Base-by-base conservation (phyloP, 805 yeast species). In the Yarrowia sp. region DNA sequence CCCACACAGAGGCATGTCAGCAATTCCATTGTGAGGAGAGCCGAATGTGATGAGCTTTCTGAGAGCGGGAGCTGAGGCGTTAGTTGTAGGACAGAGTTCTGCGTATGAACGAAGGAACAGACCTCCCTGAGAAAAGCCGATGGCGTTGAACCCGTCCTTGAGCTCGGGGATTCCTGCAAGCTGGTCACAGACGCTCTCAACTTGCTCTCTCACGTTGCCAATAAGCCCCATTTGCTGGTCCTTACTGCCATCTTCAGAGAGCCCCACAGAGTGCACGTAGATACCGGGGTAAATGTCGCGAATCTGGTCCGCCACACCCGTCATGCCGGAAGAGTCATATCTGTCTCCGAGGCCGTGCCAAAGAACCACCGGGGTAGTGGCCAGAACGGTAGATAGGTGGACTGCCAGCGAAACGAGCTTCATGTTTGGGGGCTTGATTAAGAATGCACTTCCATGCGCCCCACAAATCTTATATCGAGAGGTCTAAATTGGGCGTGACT, bases 321-420 rank as follows among this genome's bases (percentile, higher is more conserved):
- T 79, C 81, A 89, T 85, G 0, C 89, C 85, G 0, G 82, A 75
- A 0, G 92, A 86, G 74, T 88, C 84, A 75, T 87, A 90, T 11
- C 84, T 82, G 75, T 90, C 97, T 0, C 96, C 95, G 77, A 91
- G 82, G 0, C 97, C 97, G 73, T 90, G 97, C 96, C 96, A 90
- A 49, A 91, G 74, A 2, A 90, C 91, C 2, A 90, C 82, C 0
- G 91, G 89, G 26, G 71, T 71, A 14, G 72, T 45, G 14, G 65
- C 65, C n/a, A 59, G 35, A 61, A 12, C 50, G 14, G 65, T 35
- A 11, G 63, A 49, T 15, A 52, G 32, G 49, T 32, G 68, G 40
- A 52, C 8, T 53, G 59, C 41, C 64, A 56, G 48, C n/a, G 40
- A 32, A 11, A 9, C 41, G 48, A 56, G 48, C 42, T 43, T 56